Base-by-base conservation (phyloP, 2,329 filamentous ascomycete species). In the Colletotrichum spaethianum region DNA sequence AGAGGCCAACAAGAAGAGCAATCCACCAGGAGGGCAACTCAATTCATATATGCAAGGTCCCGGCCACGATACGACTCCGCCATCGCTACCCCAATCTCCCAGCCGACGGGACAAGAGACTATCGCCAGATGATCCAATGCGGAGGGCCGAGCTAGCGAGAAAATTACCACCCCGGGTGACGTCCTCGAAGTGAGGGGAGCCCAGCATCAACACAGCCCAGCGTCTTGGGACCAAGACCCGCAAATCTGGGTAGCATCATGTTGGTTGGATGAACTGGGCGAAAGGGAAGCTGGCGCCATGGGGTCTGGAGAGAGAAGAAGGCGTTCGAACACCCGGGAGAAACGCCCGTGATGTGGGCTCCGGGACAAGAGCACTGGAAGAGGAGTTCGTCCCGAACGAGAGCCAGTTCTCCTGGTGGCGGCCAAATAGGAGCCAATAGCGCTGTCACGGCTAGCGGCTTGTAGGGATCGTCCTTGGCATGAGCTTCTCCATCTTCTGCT, bases 1-100 rank as follows among this genome's bases (percentile, higher is more conserved):
- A n/a, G 20, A 38, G 36, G 26, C 5, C 52, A 60, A 33, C 38
- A 33, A 9, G 6, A 23, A 23, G 7, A 36, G 23, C 42, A 52
- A 9, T n/a, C 28, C 46, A 31, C 28, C 36, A 28, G 33, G 66
- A 72, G 67, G 60, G 38, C 65, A 36, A 40, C 40, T 38, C 56
- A 71, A 48, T 59, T 71, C 61, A 70, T 70, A 71, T 73, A 71
- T 73, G 70, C 67, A 73, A 73, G 70, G 36, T 62, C 67, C 61
- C 38, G 26, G 14, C 36, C 40, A 28, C 56, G 36, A 66, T 62
- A 55, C 52, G 53, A 71, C 62, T 38, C 33, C 23, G 26, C 28
- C 60, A 63, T 63, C 20, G 23, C 55, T 52, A 71, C 61, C 67
- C 56, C 70, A 62, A 72, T 9, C 23, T 63, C 62, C 14, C 26